A percentile compares a stretch with the other conserved stretches of the same genome.
phyloP scores from a whole-genome alignment of 495 filamentous ascomycete genomes.

The Trypethelium eluteriae region DNA sequence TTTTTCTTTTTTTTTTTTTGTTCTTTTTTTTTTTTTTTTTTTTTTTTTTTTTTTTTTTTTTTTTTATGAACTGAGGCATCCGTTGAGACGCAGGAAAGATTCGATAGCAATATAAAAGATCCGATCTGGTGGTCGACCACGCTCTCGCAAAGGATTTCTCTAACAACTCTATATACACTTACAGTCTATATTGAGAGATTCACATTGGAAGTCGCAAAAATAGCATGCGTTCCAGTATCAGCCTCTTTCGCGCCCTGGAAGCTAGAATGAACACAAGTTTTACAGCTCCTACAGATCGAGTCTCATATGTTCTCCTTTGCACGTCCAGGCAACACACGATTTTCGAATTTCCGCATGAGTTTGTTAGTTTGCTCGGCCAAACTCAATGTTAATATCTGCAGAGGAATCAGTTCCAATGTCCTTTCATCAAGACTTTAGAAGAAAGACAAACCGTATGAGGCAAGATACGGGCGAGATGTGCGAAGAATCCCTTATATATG shows the following conservation, averaged over 20 bases:
- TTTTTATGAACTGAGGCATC: too few relatives aligned
- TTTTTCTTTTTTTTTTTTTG: too few relatives aligned
- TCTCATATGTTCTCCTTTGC: conserved; percentile 43
- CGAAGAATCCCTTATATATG: conserved; percentile 97
- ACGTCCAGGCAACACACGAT: conserved; percentile 50
- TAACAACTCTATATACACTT: neutral
- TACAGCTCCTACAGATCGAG: neutral
- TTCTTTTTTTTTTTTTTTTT: too few relatives aligned
- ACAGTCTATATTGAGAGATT: neutral
- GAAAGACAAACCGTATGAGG: conserved; percentile 67
- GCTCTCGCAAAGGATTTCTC: neutral
- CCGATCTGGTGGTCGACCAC: neutral
- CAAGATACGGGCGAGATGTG: conserved; percentile 86
- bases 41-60: too few relatives aligned
- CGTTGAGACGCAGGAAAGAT: too few relatives aligned
- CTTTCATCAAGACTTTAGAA: neutral
- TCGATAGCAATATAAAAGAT: neutral
- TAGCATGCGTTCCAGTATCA: neutral
- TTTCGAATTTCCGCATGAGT: conserved; percentile 69
- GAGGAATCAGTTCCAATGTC: conserved; percentile 14
- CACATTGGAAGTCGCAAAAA: neutral
- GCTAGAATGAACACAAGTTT: neutral
- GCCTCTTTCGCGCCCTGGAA: neutral
- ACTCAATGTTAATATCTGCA: conserved; percentile 74
- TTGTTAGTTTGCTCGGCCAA: conserved; percentile 97